A percentile compares a stretch with the other conserved stretches of the same genome.
Conservation (phyloP, 306 rosid species). For the Corylus heterophylla region DNA sequence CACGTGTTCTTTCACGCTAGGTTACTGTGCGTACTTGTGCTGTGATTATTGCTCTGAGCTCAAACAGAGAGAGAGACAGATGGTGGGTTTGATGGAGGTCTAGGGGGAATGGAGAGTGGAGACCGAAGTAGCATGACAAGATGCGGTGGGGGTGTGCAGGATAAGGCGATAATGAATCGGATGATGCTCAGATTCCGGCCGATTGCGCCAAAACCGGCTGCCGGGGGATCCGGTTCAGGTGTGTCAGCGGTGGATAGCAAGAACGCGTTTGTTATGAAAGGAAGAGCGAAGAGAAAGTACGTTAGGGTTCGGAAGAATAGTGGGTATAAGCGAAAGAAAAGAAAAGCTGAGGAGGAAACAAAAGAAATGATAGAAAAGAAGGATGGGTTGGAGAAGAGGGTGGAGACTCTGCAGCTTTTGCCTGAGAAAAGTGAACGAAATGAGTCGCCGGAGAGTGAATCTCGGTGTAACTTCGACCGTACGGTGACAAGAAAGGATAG, state of each 20-base stretch:
- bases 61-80: neutral
- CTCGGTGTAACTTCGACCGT: slow-evolving; percentile 3
- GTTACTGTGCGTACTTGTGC: neutral
- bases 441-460: slow-evolving; percentile 21
- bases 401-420: slow-evolving; percentile 43
- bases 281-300: slow-evolving; percentile 58
- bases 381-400: neutral
- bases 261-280: neutral
- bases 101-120: slow-evolving; percentile 27
- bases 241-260: neutral
- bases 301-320: slow-evolving; percentile 50
- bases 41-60: slow-evolving; percentile 13
- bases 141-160: slow-evolving; percentile 18
- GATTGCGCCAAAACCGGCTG: slow-evolving; percentile 61
- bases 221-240: slow-evolving; percentile 12
- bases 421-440: slow-evolving; percentile 35
- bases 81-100: neutral
- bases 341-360: neutral
- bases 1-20: slow-evolving; percentile 33
- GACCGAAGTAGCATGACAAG: slow-evolving; percentile 22
- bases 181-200: slow-evolving; percentile 63
- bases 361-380: neutral
- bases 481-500: neutral
- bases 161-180: slow-evolving; percentile 27
- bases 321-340: slow-evolving; percentile 5